These are phyloP conservation scores for Raffaelea deltoideospora DNA, from an alignment of 2,329 filamentous ascomycete species.

Conservation along the genomic window DNA sequence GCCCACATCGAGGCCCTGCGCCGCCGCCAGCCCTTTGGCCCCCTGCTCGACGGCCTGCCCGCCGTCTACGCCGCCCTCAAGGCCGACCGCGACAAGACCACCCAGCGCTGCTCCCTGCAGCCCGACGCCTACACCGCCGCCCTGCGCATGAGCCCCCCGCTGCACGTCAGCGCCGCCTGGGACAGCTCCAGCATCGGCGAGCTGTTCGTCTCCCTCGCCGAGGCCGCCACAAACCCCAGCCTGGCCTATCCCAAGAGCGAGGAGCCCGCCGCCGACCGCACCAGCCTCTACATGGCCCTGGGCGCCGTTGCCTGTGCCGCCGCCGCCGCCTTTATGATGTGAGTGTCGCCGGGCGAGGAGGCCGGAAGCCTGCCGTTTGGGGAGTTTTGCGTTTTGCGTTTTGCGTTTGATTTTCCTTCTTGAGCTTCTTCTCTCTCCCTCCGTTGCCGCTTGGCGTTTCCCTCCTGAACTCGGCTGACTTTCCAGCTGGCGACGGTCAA, in stretches of 20 bases:
- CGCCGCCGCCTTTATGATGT: slow-evolving; percentile 50
- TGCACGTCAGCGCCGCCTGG: slow-evolving; percentile 94
- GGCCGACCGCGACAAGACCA: slow-evolving; percentile 90
- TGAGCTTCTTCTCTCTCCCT: background rate
- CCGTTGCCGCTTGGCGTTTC: background rate
- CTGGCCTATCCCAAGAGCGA: slow-evolving; percentile 81
- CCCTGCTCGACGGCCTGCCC: slow-evolving; percentile 64
- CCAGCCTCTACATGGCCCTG: slow-evolving; percentile 71
- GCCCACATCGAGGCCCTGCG: slow-evolving; percentile 75
- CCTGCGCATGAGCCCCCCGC: slow-evolving; percentile 75
- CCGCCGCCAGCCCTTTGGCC: slow-evolving; percentile 26
- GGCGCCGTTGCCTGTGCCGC: slow-evolving; percentile 55
- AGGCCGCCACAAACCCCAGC: slow-evolving; percentile 80
- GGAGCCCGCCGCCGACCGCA: slow-evolving; percentile 70
- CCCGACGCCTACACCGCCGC: slow-evolving; percentile 81
- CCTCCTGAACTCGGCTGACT: background rate
- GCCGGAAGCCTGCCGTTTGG: slow-evolving; percentile 21
- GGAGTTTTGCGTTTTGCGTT: background rate
- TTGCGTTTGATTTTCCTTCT: background rate
- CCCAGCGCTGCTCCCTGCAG: slow-evolving; percentile 80
- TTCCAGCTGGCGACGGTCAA: slow-evolving; percentile 8
- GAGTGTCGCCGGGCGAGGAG: too few species aligned
- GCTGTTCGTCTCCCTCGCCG: slow-evolving; percentile 80
- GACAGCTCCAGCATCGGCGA: slow-evolving; percentile 87
- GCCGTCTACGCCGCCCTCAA: slow-evolving; percentile 88